Conservation (phyloP, 192 early-diverging fungal species). For the Linnemannia exigua region DNA sequence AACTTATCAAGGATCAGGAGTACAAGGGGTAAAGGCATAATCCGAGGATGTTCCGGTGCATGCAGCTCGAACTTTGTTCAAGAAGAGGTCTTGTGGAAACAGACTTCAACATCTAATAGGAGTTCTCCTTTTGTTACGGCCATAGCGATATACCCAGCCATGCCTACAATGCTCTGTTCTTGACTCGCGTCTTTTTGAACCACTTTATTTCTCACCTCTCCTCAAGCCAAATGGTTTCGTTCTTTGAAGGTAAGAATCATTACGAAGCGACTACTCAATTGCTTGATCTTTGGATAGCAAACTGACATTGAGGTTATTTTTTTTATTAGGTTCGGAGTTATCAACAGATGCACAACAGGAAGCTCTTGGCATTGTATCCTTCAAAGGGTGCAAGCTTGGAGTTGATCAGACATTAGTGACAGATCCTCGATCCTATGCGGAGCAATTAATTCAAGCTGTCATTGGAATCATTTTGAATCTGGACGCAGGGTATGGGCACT, state of each 20-base stretch:
- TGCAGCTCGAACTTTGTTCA: too few species aligned
- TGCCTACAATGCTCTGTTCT: constrained; percentile 77
- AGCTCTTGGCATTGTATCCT: constrained; percentile 54
- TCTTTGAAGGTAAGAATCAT: constrained; percentile 71
- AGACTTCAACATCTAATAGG: background rate
- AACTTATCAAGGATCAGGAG: constrained; percentile 61
- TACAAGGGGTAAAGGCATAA: constrained; percentile 51
- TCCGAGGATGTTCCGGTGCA: background rate
- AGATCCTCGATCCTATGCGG: constrained; percentile 65
- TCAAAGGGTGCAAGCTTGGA: constrained; percentile 59
- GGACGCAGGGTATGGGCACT: constrained; percentile 64
- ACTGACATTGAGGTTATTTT: constrained; percentile 11
- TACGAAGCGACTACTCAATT: background rate
- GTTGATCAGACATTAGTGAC: constrained; percentile 57
- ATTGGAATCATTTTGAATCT: constrained; percentile 67
- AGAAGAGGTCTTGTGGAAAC: background rate
- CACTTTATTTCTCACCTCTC: constrained; percentile 74
- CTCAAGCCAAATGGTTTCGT: constrained; percentile 64
- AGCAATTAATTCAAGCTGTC: constrained; percentile 70
- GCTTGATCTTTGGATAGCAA: background rate
- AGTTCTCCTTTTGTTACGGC: background rate
- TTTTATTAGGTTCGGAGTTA: constrained; percentile 28
- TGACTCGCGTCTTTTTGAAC: constrained; percentile 74
- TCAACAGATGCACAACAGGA: constrained; percentile 45
- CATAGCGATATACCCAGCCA: constrained; percentile 70